A percentile compares a stretch with the other conserved stretches of the same genome.
These are phyloP conservation scores for Leccinum griseonigrum DNA, from an alignment of 1,284 basidiomycete genomes.

Conservation along the genomic window DNA sequence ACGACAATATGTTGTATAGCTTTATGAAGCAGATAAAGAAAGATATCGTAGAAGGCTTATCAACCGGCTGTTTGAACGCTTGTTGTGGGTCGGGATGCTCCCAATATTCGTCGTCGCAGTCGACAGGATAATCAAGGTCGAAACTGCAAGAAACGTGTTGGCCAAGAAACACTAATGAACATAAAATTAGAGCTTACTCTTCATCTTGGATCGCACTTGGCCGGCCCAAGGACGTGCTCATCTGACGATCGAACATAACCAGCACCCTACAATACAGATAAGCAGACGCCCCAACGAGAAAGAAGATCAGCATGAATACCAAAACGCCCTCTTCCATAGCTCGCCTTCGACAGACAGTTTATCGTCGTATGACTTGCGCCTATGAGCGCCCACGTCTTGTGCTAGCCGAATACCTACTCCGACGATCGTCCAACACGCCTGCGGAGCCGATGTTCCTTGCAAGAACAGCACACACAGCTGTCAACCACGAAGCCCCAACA, in stretches of 20 bases:
- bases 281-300: neutral
- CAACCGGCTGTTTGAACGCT: conserved; percentile 56
- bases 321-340: conserved; percentile 78
- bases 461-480: conserved; percentile 48
- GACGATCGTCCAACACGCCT: conserved; percentile 70
- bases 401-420: conserved; percentile 71
- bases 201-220: conserved; percentile 84
- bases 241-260: conserved; percentile 59
- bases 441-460: conserved; percentile 63
- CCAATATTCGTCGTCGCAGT: conserved; percentile 80
- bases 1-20: conserved; percentile 64
- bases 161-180: neutral
- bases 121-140: conserved; percentile 69
- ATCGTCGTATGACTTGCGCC: conserved; percentile 43
- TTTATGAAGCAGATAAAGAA: conserved; percentile 60
- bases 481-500: neutral
- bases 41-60: conserved; percentile 50
- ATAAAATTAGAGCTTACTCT: conserved; percentile 51
- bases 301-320: conserved; percentile 41
- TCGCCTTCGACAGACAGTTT: conserved; percentile 55
- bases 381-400: conserved; percentile 67
- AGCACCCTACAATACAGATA: conserved; percentile 48
- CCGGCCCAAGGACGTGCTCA: conserved; percentile 72
- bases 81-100: conserved; percentile 51
- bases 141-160: conserved; percentile 42